phyloP scores from a whole-genome alignment of 2,329 filamentous ascomycete species.

The Paecilomyces formosus region DNA sequence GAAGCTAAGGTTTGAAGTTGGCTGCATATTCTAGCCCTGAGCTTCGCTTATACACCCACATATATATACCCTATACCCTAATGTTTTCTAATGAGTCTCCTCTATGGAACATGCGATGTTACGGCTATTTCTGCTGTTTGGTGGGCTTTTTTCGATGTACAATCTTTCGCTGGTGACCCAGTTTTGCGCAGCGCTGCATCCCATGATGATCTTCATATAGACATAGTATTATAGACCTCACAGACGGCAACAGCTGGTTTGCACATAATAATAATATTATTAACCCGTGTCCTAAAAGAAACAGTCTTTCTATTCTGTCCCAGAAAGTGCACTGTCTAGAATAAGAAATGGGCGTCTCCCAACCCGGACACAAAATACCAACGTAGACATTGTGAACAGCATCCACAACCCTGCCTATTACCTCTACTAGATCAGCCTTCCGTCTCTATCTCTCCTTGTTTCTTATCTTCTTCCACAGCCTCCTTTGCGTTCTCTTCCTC shows the following conservation, averaged over 20 bases:
- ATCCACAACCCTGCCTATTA: not conserved
- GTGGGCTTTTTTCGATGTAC: not conserved
- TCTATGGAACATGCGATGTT: not conserved
- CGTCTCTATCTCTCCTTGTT: not conserved
- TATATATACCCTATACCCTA: not conserved
- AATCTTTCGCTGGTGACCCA: not conserved
- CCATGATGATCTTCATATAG: no score
- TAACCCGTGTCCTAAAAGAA: no score
- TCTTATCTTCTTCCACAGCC: not conserved
- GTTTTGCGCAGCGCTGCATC: no score
- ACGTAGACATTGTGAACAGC: no score
- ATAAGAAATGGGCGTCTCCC: no score
- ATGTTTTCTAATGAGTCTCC: not conserved
- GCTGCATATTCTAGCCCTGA: not conserved
- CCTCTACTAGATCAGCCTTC: not conserved
- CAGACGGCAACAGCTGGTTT: no score
- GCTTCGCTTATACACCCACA: not conserved
- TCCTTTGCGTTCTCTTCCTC: not conserved
- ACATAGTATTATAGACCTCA: no score
- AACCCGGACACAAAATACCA: not conserved
- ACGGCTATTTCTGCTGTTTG: not conserved
- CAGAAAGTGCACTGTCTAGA: no score
- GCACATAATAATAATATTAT: no score
- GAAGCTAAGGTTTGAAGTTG: not conserved
- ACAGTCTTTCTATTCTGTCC: no score